phyloP scores from a whole-genome alignment of 768 basidiomycete species.

The Sporobolomyces pararoseus region DNA sequence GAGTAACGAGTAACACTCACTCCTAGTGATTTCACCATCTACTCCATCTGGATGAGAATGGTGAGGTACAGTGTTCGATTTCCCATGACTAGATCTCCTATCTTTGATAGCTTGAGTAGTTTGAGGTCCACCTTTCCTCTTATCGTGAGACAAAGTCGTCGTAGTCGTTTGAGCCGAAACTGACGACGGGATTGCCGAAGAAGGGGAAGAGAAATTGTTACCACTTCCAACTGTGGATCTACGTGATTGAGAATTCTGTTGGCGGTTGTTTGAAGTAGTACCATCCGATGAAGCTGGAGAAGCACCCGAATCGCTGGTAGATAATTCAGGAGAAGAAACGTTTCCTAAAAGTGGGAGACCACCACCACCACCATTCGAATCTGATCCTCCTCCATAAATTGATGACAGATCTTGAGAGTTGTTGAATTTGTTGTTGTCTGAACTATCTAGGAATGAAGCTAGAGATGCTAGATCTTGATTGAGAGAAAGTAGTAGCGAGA shows the following conservation, averaged over 20 bases:
- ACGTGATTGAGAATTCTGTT: not conserved
- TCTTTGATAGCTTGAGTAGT: constrained; percentile 31
- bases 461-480: constrained; percentile 30
- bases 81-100: not conserved
- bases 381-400: not conserved
- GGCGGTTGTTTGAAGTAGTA: no score
- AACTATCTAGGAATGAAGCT: constrained; percentile 15
- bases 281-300: constrained; percentile 18
- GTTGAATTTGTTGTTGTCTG: not conserved
- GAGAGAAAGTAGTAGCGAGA: not conserved
- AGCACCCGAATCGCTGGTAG: constrained; percentile 11
- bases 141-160: constrained; percentile 8
- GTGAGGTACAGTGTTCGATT: not conserved
- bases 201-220: no score
- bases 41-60: constrained; percentile 19
- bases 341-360: no score
- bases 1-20: constrained; percentile 19
- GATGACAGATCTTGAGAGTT: constrained; percentile 8
- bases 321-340: constrained; percentile 22
- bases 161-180: not conserved
- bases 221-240: not conserved
- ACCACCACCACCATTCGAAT: no score
- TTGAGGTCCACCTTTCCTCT: constrained; percentile 10
- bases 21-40: constrained; percentile 23
- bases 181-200: not conserved